These are phyloP conservation scores for Arthroderma sp. DNA, from an alignment of 2,329 filamentous ascomycete genomes.

Conservation along the genomic window DNA sequence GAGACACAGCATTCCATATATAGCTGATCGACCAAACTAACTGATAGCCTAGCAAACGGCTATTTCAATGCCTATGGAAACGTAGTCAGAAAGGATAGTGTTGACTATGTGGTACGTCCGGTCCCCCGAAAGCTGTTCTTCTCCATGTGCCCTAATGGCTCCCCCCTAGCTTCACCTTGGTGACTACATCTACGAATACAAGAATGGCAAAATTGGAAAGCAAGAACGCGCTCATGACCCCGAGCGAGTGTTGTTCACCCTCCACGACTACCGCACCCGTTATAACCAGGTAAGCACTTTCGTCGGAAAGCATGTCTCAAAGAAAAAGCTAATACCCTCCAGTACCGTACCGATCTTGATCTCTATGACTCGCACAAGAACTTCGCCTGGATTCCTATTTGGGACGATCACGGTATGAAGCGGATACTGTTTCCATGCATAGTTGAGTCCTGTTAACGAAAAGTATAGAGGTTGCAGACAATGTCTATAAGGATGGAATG, in stretches of 20 bases:
- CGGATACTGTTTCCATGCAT: slow-evolving; percentile 8
- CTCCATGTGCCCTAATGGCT: background rate
- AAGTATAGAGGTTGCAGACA: slow-evolving; percentile 44
- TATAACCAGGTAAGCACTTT: slow-evolving; percentile 22
- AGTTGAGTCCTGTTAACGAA: background rate
- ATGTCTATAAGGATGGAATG: slow-evolving; percentile 52
- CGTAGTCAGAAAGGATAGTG: slow-evolving; percentile 43
- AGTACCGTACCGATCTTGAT: slow-evolving; percentile 44
- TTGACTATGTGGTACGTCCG: slow-evolving; percentile 46
- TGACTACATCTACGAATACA: slow-evolving; percentile 53
- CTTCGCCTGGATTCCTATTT: slow-evolving; percentile 50
- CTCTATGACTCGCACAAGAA: slow-evolving; percentile 43
- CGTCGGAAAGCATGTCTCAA: background rate
- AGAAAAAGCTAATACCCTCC: background rate
- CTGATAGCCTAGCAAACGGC: slow-evolving; percentile 29
- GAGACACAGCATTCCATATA: slow-evolving; percentile 12
- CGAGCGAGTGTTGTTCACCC: slow-evolving; percentile 23
- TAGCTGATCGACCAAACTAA: background rate
- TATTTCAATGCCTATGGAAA: slow-evolving; percentile 51
- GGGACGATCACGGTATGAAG: slow-evolving; percentile 43
- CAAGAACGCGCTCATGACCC: slow-evolving; percentile 27
- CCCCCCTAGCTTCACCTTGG: slow-evolving; percentile 20
- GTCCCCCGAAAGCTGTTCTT: slow-evolving; percentile 1
- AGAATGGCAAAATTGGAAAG: slow-evolving; percentile 25
- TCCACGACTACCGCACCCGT: slow-evolving; percentile 42